phyloP scores from a whole-genome alignment of 208 protist genomes.

The Leptomonas pyrrhocoris region DNA sequence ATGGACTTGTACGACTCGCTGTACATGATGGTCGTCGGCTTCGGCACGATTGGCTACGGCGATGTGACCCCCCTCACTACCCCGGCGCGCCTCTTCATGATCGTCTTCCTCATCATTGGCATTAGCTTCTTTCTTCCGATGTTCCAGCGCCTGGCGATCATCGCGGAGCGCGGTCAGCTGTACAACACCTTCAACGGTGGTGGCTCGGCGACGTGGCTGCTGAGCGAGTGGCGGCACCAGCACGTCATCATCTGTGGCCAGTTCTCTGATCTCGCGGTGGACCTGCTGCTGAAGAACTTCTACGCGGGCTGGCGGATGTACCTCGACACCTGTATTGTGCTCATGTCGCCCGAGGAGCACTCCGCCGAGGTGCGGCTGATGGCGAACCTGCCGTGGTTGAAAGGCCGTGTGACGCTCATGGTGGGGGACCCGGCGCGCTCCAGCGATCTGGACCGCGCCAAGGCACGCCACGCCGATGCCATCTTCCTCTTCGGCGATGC shows the following conservation, averaged over 20 bases:
- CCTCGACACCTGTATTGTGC: conserved; percentile 68
- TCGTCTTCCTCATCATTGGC: conserved; percentile 67
- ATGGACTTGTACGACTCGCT: conserved; percentile 70
- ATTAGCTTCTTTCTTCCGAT: conserved; percentile 82
- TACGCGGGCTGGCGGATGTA: conserved; percentile 84
- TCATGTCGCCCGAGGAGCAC: conserved; percentile 67
- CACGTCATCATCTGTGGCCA: conserved; percentile 83
- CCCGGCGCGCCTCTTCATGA: conserved; percentile 72
- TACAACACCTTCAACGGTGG: conserved; percentile 59
- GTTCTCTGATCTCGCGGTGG: conserved; percentile 66
- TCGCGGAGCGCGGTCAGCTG: conserved; percentile 42
- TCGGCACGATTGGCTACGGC: conserved; percentile 82
- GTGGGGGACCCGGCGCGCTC: conserved; percentile 63
- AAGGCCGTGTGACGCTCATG: conserved; percentile 72
- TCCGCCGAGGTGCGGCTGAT: conserved; percentile 57
- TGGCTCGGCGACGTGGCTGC: conserved; percentile 33
- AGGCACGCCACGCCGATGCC: conserved; percentile 67
- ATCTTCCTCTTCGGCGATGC: conserved; percentile 86
- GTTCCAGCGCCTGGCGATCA: conserved; percentile 54
- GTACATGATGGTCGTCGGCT: conserved; percentile 76
- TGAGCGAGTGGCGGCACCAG: conserved; percentile 21
- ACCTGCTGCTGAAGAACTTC: conserved; percentile 76
- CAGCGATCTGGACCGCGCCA: conserved; percentile 59
- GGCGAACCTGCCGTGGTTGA: conserved; percentile 76
- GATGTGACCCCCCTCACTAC: conserved; percentile 57